Conservation (phyloP, 768 basidiomycete species). For the Scleroderma citrinum region DNA sequence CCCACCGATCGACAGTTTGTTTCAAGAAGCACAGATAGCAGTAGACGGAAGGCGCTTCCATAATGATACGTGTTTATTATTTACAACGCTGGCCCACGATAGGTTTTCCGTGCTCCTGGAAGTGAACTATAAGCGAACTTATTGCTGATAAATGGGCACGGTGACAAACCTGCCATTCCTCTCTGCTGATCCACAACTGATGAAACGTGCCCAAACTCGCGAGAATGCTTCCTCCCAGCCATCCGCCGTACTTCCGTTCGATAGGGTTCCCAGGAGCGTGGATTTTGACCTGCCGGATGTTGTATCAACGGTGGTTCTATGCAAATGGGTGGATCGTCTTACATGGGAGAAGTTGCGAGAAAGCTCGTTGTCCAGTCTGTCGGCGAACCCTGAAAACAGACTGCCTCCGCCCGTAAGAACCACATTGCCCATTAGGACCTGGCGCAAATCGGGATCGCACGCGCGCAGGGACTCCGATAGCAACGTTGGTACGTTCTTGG, state of each 20-base stretch:
- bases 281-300: constrained; percentile 68
- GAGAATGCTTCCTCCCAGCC: constrained; percentile 94
- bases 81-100: constrained; percentile 87
- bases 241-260: constrained; percentile 87
- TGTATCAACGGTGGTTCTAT: constrained; percentile 5
- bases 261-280: constrained; percentile 87
- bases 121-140: neutral
- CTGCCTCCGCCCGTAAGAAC: constrained; percentile 96
- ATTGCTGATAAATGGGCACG: constrained; percentile 1
- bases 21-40: too few relatives aligned
- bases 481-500: constrained; percentile 70
- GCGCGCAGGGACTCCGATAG: constrained; percentile 73
- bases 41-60: too few relatives aligned
- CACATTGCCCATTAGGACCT: constrained; percentile 85
- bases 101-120: constrained; percentile 73
- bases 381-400: constrained; percentile 77
- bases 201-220: constrained; percentile 97
- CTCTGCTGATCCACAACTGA: constrained; percentile 90
- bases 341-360: constrained; percentile 73
- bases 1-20: neutral
- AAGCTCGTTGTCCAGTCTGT: constrained; percentile 77
- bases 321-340: constrained; percentile 25
- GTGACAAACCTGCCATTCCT: constrained; percentile 79
- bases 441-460: constrained; percentile 89
- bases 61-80: too few relatives aligned